Conservation (phyloP, 345 rosid species). For the Microthlaspi erraticum region DNA sequence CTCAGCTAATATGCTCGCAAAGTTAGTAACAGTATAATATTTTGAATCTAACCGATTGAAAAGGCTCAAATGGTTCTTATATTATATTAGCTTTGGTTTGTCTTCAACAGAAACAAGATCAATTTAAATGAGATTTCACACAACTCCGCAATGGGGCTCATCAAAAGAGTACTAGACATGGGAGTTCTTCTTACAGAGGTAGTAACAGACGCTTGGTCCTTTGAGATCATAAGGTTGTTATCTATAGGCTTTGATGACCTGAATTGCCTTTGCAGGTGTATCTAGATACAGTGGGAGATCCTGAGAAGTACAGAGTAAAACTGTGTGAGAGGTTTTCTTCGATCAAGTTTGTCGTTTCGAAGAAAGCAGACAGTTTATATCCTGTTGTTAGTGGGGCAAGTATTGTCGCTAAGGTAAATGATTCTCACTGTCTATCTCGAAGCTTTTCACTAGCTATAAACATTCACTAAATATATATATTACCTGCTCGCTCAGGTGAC, state of each 20-base stretch:
- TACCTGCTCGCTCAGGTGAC: slow-evolving; percentile 62
- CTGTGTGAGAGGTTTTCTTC: slow-evolving; percentile 80
- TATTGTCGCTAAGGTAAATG: slow-evolving; percentile 91
- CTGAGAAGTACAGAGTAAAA: slow-evolving; percentile 82
- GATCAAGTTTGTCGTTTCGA: slow-evolving; percentile 84
- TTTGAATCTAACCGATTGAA: not conserved
- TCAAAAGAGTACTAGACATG: slow-evolving; percentile 63
- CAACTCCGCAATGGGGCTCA: slow-evolving; percentile 89
- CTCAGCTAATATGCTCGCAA: slow-evolving; percentile 88
- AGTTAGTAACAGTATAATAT: slow-evolving; percentile 48
- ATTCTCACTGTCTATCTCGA: slow-evolving; percentile 14
- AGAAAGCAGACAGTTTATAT: slow-evolving; percentile 96
- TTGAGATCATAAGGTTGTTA: not conserved
- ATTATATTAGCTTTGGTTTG: slow-evolving; percentile 7
- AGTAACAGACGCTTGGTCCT: slow-evolving; percentile 3
- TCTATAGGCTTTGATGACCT: not conserved
- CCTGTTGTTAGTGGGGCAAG: slow-evolving; percentile 98
- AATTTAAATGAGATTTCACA: slow-evolving; percentile 94
- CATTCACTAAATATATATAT: slow-evolving; percentile 3
- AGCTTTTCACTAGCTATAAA: slow-evolving; percentile 4
- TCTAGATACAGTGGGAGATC: slow-evolving; percentile 92
- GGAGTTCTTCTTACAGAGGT: slow-evolving; percentile 96
- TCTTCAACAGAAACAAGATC: slow-evolving; percentile 65
- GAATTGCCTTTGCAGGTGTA: slow-evolving; percentile 58
- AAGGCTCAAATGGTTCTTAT: slow-evolving; percentile 9